These are phyloP conservation scores for Amanita rubescens DNA, from an alignment of 768 basidiomycete genomes.

Conservation along the genomic window DNA sequence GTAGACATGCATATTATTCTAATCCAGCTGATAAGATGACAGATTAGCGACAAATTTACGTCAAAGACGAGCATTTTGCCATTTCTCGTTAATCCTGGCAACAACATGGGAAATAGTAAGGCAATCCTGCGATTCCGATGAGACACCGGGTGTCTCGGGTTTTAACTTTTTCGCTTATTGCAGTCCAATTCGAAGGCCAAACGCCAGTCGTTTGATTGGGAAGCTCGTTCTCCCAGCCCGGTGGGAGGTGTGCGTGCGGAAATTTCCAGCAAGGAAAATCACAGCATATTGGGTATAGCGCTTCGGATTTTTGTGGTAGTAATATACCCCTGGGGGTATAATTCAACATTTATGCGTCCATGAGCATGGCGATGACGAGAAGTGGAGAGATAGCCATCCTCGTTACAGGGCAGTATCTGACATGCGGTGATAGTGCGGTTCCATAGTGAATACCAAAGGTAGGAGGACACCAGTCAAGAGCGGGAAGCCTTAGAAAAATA, in stretches of 20 bases:
- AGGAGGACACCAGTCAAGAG: neutral
- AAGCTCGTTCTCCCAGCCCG: neutral
- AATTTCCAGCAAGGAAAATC: neutral
- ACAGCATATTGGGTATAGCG: neutral
- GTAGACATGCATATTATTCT: slow-evolving; percentile 10
- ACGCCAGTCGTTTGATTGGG: neutral
- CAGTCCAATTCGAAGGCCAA: neutral
- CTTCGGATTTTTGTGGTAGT: neutral
- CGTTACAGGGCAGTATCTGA: neutral
- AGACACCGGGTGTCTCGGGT: neutral
- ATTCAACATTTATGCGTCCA: neutral
- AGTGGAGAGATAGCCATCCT: neutral
- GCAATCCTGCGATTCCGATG: neutral
- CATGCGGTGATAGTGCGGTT: neutral
- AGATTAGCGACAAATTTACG: neutral
- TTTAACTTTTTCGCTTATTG: neutral
- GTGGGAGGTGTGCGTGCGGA: neutral
- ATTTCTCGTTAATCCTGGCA: neutral
- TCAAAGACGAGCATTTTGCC: neutral
- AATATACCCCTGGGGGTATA: neutral
- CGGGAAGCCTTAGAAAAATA: neutral
- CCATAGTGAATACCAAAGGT: neutral
- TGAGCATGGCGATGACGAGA: neutral
- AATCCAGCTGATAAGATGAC: slow-evolving; percentile 6
- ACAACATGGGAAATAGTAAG: slow-evolving; percentile 9